Evolutionary conservation across 1,284 basidiomycete genomes (phyloP).

Genomic region (Naganishia sp.): DNA sequence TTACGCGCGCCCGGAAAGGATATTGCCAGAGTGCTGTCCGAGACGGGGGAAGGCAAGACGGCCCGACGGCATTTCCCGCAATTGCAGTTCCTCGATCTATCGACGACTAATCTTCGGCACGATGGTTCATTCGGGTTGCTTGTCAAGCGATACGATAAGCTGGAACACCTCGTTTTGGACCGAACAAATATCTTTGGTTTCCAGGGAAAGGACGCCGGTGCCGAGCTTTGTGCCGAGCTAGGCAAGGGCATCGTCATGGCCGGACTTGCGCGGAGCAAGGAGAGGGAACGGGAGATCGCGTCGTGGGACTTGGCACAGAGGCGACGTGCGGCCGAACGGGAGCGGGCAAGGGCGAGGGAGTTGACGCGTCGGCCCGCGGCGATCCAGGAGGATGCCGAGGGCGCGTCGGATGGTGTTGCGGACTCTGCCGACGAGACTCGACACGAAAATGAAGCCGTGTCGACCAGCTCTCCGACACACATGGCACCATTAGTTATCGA

Average conservation of each 20-base stretch:
- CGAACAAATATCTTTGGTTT: constrained; percentile 55
- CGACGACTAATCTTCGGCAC: constrained; percentile 54
- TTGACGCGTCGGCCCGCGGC: constrained; percentile 17
- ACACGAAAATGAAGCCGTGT: background rate
- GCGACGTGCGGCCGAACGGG: constrained; percentile 39
- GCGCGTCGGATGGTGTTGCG: constrained; percentile 6
- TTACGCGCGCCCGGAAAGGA: constrained; percentile 52
- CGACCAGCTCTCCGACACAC: background rate
- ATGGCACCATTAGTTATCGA: constrained; percentile 21
- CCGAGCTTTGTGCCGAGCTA: constrained; percentile 47
- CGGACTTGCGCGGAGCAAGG: constrained; percentile 48
- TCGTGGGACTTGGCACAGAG: constrained; percentile 48
- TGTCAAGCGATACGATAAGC: constrained; percentile 40
- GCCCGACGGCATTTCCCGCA: constrained; percentile 43
- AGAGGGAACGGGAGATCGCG: constrained; percentile 48
- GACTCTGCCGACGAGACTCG: constrained; percentile 28
- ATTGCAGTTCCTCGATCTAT: constrained; percentile 53
- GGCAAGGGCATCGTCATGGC: constrained; percentile 44
- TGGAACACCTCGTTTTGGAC: constrained; percentile 54
- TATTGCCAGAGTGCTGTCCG: constrained; percentile 46
- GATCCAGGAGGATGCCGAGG: constrained; percentile 29
- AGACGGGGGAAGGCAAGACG: constrained; percentile 22
- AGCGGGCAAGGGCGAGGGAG: constrained; percentile 29
- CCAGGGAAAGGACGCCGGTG: constrained; percentile 47
- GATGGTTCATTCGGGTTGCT: constrained; percentile 48